Percentiles rank a stretch among this genome's conserved stretches.
Evolutionary conservation across 2,329 filamentous ascomycete species (phyloP).

Genomic region (Fusarium sp.): DNA sequence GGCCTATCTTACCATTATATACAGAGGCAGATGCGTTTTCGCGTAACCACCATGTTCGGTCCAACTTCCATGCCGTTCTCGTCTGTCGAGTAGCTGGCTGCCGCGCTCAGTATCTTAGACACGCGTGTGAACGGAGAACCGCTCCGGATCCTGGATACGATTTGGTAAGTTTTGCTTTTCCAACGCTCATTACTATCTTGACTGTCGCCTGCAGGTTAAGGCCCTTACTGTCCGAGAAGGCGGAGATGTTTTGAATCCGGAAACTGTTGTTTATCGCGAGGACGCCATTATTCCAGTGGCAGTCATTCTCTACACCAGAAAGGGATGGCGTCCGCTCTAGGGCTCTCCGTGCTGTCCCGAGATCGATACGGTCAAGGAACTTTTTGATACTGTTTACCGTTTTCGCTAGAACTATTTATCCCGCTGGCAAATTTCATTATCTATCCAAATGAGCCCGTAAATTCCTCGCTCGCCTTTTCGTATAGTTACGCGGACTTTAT

Average conservation of each 20-base stretch:
- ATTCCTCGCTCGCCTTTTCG: too few relatives aligned
- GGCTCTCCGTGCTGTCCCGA: too few relatives aligned
- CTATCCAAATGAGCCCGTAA: too few relatives aligned
- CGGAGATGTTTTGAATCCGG: background rate
- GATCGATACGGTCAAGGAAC: too few relatives aligned
- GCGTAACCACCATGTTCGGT: background rate
- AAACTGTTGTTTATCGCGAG: constrained; percentile 25
- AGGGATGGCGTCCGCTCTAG: background rate
- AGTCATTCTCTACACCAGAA: constrained; percentile 11
- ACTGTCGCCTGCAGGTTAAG: constrained; percentile 4
- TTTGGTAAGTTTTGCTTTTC: background rate
- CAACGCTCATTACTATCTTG: background rate
- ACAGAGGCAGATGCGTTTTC: constrained; percentile 22
- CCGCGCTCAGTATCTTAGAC: background rate
- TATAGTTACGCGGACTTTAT: too few relatives aligned
- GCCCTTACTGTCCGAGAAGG: background rate
- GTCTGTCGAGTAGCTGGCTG: constrained; percentile 3
- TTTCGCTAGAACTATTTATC: too few relatives aligned
- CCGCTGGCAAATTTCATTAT: too few relatives aligned
- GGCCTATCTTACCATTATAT: background rate
- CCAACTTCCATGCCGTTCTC: background rate
- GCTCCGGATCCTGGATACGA: constrained; percentile 7
- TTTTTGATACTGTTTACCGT: too few relatives aligned
- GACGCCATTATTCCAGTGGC: constrained; percentile 25
- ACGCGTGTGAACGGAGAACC: background rate